Conservation (phyloP, 495 filamentous ascomycete genomes). For the Xylaria acuta region DNA sequence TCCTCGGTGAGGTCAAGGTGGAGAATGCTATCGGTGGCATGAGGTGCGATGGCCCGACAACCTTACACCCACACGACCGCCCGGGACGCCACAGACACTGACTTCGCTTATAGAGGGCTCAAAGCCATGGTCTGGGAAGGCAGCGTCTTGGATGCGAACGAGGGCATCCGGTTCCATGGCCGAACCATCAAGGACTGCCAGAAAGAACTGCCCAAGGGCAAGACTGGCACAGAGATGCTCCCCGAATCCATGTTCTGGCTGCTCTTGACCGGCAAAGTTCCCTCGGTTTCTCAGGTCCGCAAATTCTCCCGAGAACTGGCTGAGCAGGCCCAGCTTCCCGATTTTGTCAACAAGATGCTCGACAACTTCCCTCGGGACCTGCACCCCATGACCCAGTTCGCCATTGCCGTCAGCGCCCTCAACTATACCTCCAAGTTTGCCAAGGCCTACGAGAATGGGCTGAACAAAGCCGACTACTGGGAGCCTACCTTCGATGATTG, state of each 20-base stretch:
- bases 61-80: background rate
- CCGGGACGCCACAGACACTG: background rate
- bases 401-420: conserved; percentile 89
- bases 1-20: conserved; percentile 91
- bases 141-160: conserved; percentile 93
- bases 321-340: conserved; percentile 82
- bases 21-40: conserved; percentile 94
- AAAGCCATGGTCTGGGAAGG: conserved; percentile 99
- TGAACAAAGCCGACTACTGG: conserved; percentile 97
- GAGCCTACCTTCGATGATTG: conserved; percentile 97
- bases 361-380: conserved; percentile 86
- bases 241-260: conserved; percentile 99
- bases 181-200: conserved; percentile 98
- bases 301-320: conserved; percentile 83
- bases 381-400: conserved; percentile 98
- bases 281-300: conserved; percentile 80
- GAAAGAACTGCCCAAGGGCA: conserved; percentile 89
- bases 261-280: conserved; percentile 90
- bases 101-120: conserved; percentile 60
- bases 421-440: conserved; percentile 93
- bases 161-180: conserved; percentile 98
- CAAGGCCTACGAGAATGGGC: conserved; percentile 85
- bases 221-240: conserved; percentile 95
- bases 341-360: conserved; percentile 84
- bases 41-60: conserved; percentile 56